phyloP scores from a whole-genome alignment of 805 yeast genomes.

The Torulaspora franciscae region DNA sequence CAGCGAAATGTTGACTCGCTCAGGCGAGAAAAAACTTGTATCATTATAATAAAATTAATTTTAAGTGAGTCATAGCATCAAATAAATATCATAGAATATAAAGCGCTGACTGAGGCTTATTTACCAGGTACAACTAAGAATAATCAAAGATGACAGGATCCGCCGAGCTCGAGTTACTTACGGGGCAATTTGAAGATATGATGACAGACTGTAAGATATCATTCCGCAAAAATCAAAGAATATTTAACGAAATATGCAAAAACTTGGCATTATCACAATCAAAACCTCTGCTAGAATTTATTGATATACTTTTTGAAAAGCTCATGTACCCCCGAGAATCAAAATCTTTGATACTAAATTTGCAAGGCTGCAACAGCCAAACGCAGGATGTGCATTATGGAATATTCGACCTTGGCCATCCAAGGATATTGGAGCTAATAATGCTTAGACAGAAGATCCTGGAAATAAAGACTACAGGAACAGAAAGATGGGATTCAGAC shows the following conservation, averaged over 20 bases:
- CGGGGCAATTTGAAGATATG: conserved; percentile 8
- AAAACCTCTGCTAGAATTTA: conserved; percentile 26
- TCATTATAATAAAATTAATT: too few relatives aligned
- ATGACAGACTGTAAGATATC: conserved; percentile 10
- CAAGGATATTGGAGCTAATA: conserved; percentile 23
- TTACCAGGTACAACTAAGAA: background rate
- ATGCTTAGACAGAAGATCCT: conserved; percentile 19
- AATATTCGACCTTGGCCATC: conserved; percentile 23
- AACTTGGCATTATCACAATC: conserved; percentile 20
- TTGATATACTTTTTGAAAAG: conserved; percentile 25
- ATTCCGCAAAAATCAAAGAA: conserved; percentile 11
- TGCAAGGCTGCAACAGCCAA: conserved; percentile 1
- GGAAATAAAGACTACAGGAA: conserved; percentile 7
- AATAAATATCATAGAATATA: too few relatives aligned
- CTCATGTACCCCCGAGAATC: conserved; percentile 28
- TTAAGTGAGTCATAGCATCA: too few relatives aligned
- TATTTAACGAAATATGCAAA: conserved; percentile 11
- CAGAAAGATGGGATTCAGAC: conserved; percentile 1
- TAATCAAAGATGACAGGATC: conserved; percentile 11
- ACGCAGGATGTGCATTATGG: conserved; percentile 4
- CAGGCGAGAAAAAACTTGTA: too few relatives aligned
- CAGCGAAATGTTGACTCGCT: too few relatives aligned
- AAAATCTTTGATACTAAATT: conserved; percentile 1
- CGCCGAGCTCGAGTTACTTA: conserved; percentile 2
- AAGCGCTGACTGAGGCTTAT: too few relatives aligned